These are phyloP conservation scores for Pseudogymnoascus sp. DNA, from an alignment of 2,329 filamentous ascomycete genomes.

Conservation along the genomic window DNA sequence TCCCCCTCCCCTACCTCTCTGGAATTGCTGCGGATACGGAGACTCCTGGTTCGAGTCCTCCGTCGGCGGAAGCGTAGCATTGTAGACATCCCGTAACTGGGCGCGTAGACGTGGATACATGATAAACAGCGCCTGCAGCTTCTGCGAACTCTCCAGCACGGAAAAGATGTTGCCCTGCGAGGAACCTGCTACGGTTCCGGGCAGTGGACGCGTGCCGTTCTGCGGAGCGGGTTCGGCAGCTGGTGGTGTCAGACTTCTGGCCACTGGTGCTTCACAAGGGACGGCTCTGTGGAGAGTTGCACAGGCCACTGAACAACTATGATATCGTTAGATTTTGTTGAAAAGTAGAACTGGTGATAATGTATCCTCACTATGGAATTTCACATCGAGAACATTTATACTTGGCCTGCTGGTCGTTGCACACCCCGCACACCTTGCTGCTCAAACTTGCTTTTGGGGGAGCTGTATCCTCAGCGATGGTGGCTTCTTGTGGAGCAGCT, in stretches of 20 bases:
- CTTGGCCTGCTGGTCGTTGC: slow-evolving; percentile 42
- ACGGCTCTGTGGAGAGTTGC: slow-evolving; percentile 41
- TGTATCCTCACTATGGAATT: slow-evolving; percentile 45
- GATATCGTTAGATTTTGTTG: slow-evolving; percentile 12
- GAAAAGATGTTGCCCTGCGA: slow-evolving; percentile 38
- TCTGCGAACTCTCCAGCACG: slow-evolving; percentile 42
- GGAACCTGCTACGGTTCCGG: slow-evolving; percentile 22
- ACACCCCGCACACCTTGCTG: slow-evolving; percentile 45
- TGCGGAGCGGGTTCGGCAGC: slow-evolving; percentile 5
- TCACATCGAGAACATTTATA: slow-evolving; percentile 57
- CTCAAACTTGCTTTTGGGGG: slow-evolving; percentile 7
- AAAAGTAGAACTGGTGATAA: background rate
- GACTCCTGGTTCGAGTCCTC: slow-evolving; percentile 13
- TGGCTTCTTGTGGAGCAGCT: background rate
- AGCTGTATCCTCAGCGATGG: background rate
- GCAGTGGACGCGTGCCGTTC: slow-evolving; percentile 7
- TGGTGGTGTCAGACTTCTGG: slow-evolving; percentile 8
- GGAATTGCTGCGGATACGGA: background rate
- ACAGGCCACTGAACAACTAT: slow-evolving; percentile 52
- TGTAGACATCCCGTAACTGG: slow-evolving; percentile 42
- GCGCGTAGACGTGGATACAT: slow-evolving; percentile 43
- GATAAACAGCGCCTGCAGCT: slow-evolving; percentile 43
- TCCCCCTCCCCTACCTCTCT: slow-evolving; percentile 7
- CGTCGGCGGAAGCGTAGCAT: slow-evolving; percentile 40
- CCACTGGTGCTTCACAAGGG: slow-evolving; percentile 18